Conservation (phyloP, 1,284 basidiomycete species). For the Naganishia albida region DNA sequence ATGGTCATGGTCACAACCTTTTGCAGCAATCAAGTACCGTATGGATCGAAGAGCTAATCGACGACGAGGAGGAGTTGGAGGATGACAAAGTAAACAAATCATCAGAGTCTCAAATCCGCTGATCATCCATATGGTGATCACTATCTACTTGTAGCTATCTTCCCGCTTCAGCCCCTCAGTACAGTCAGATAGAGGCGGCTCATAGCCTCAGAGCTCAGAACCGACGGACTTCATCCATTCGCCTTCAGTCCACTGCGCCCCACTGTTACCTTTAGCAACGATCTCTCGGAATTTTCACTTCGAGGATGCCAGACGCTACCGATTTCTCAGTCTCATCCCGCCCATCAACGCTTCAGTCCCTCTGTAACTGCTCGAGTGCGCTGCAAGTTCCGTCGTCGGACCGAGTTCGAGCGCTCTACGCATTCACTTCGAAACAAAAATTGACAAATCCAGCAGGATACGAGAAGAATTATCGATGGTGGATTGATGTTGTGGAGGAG, state of each 20-base stretch:
- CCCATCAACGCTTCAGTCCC: slow-evolving; percentile 3
- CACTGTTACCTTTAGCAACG: not conserved
- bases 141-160: no score
- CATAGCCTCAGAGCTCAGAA: no score
- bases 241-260: not conserved
- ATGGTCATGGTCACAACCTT: not conserved
- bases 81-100: not conserved
- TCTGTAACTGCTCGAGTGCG: slow-evolving; percentile 34
- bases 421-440: slow-evolving; percentile 81
- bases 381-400: slow-evolving; percentile 51
- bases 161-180: no score
- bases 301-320: no score
- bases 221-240: not conserved
- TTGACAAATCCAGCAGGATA: slow-evolving; percentile 80
- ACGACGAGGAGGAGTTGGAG: no score
- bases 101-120: no score
- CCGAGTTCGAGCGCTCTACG: slow-evolving; percentile 80
- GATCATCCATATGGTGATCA: no score
- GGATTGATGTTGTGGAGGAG: slow-evolving; percentile 69
- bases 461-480: slow-evolving; percentile 80
- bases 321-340: slow-evolving; percentile 1
- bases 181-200: no score
- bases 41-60: no score
- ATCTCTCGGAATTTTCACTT: no score
- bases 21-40: no score